Base-by-base conservation (phyloP, 2,329 filamentous ascomycete genomes). In the Aspergillus persii region DNA sequence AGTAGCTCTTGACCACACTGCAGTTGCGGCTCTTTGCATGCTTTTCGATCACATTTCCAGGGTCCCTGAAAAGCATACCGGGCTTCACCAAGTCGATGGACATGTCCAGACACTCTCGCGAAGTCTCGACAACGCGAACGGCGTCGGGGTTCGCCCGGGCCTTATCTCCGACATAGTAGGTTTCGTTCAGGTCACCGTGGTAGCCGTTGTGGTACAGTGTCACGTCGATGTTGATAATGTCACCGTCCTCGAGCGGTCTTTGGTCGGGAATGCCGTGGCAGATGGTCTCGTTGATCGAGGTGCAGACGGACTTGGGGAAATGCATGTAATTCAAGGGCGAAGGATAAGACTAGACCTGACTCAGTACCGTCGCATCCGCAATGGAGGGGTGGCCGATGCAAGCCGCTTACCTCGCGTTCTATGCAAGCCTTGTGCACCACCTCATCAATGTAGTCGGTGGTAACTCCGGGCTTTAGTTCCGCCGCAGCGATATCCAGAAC, bases 231-330 rank as follows among this genome's bases (percentile, higher is more conserved):
- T 99, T 99, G 71, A 99, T 80, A 65, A 99, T 98, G 71, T 99
- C 95, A 62, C 95, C 95, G 67, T 99, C 94, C 63, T 92, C 79
- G 1, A 99, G 83, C 7, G 90, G 83, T 57, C 95, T 87, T 74
- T 96, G 87, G 71, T 99, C 95, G 15, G 95, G 95, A 64, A 99
- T 99, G 55, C 95, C 95, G 81, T 99, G 95, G 81, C 95, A 99
- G 75, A 99, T 98, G 64, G 96, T 90, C 78, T 99, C 95, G 81
- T 99, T 99, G 53, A 91, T 80, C 2, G 94, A 98, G 3, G 94
- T 98, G 79, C 95, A 99, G 63, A 97, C 91, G 0, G 95, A 99
- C 80, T 99, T 99, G 65, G 95, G 95, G 79, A 98, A 99, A 76
- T 93, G 83, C 81, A 91, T 90, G 79, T 98, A 98, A 80, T 97